These are phyloP conservation scores for Lachancea meyersii DNA, from an alignment of 805 yeast genomes.

Conservation along the genomic window DNA sequence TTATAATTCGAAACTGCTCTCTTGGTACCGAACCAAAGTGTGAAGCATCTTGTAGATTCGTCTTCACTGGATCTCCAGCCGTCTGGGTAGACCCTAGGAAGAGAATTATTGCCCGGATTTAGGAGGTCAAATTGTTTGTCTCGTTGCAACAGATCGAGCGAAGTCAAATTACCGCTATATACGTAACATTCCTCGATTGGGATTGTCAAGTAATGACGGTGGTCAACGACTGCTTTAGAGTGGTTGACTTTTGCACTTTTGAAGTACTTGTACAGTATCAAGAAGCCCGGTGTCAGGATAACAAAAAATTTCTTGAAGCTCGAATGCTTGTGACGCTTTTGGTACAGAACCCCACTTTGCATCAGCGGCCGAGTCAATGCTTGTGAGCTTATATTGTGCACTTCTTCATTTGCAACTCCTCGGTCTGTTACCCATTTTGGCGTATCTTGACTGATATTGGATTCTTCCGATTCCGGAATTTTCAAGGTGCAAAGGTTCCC, in stretches of 20 bases:
- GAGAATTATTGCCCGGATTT: conserved; percentile 48
- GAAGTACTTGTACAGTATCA: conserved; percentile 51
- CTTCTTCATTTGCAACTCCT: conserved; percentile 46
- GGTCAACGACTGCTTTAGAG: conserved; percentile 43
- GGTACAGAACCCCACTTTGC: conserved; percentile 60
- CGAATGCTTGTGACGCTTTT: conserved; percentile 63
- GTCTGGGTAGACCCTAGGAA: conserved; percentile 71
- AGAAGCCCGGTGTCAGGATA: conserved; percentile 62
- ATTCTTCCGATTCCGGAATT: conserved; percentile 52
- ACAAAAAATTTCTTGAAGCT: conserved; percentile 57
- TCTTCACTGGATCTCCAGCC: conserved; percentile 83
- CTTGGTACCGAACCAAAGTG: conserved; percentile 75
- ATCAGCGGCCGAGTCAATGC: conserved; percentile 56
- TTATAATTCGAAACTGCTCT: conserved; percentile 35
- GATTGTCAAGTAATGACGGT: conserved; percentile 49
- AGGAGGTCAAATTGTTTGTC: conserved; percentile 41
- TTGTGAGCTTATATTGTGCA: conserved; percentile 51
- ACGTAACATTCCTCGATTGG: conserved; percentile 65
- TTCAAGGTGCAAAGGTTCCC: conserved; percentile 43
- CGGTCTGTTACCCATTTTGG: conserved; percentile 50
- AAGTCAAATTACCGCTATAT: conserved; percentile 63
- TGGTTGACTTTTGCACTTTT: conserved; percentile 43
- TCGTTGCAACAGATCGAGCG: conserved; percentile 46
- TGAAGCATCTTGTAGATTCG: conserved; percentile 68
- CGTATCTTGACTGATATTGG: conserved; percentile 41